Evolutionary conservation across 2,329 filamentous ascomycete genomes (phyloP).

Genomic region (Sarocladium brachiariae): DNA sequence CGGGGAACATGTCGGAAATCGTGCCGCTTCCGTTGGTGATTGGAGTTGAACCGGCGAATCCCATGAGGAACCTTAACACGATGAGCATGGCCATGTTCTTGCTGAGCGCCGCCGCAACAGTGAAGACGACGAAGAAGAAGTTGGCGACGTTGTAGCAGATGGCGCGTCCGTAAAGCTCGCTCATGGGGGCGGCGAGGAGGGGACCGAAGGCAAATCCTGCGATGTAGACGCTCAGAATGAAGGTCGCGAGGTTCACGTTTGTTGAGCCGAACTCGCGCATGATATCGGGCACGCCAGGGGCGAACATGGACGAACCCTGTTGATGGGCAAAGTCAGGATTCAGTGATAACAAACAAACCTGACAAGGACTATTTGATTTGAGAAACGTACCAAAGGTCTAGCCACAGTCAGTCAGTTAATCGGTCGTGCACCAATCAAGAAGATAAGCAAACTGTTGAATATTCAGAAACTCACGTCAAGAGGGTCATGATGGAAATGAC

Average conservation of each 20-base stretch:
- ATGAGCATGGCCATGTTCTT: constrained; percentile 58
- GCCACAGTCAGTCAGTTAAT: not conserved
- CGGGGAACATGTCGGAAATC: constrained; percentile 55
- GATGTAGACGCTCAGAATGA: constrained; percentile 40
- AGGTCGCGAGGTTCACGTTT: constrained; percentile 30
- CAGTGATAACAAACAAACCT: too few species aligned
- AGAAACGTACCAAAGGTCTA: not conserved
- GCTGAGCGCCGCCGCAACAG: constrained; percentile 33
- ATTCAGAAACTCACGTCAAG: constrained; percentile 9
- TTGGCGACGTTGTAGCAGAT: constrained; percentile 28
- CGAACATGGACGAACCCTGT: constrained; percentile 23
- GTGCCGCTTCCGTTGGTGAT: constrained; percentile 63
- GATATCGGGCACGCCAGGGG: constrained; percentile 36
- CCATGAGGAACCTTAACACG: constrained; percentile 55
- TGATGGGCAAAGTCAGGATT: not conserved
- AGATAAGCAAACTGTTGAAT: too few species aligned
- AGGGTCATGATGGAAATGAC: constrained; percentile 26
- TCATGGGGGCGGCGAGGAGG: constrained; percentile 55
- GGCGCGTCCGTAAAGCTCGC: constrained; percentile 53
- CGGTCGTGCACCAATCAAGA: too few species aligned
- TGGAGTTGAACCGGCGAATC: constrained; percentile 53
- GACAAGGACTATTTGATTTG: too few species aligned
- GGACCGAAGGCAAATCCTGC: constrained; percentile 51
- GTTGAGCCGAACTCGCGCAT: constrained; percentile 35
- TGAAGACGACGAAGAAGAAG: constrained; percentile 52